Percentiles rank a stretch among this genome's conserved stretches.
Evolutionary conservation across 768 basidiomycete species (phyloP).

Genomic region (Tylopilus rubrobrunneus): DNA sequence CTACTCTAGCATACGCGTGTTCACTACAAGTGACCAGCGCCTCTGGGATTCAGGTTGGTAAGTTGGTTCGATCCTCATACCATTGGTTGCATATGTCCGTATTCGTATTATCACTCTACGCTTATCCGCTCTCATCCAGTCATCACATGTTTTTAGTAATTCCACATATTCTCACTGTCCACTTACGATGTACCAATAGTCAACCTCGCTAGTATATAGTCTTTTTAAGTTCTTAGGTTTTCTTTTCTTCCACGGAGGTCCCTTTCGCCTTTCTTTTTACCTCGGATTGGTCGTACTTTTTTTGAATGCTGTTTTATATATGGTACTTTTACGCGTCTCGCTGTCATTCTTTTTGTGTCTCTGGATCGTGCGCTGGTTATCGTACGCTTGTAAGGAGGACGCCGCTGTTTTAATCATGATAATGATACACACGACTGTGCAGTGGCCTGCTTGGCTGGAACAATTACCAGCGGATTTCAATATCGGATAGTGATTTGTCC

Average conservation of each 20-base stretch:
- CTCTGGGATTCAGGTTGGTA: conserved; percentile 10
- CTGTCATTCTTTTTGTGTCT: conserved; percentile 3
- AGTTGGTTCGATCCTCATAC: conserved; percentile 19
- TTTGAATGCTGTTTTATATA: conserved; percentile 6
- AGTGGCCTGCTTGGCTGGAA: too few relatives aligned
- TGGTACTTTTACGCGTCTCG: conserved; percentile 8
- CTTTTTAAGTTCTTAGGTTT: conserved; percentile 5
- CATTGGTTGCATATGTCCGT: conserved; percentile 17
- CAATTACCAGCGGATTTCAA: too few relatives aligned
- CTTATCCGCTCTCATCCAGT: conserved; percentile 19
- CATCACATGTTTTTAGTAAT: conserved; percentile 22
- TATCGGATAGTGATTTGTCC: too few relatives aligned
- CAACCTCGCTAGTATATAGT: conserved; percentile 28
- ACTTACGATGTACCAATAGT: conserved; percentile 35
- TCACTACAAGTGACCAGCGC: conserved; percentile 7
- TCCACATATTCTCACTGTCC: conserved; percentile 27
- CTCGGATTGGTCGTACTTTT: neutral
- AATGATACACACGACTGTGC: too few relatives aligned
- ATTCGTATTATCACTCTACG: conserved; percentile 3
- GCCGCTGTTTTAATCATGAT: conserved; percentile 5
- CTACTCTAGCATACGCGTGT: conserved; percentile 17
- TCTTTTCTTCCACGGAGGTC: neutral
- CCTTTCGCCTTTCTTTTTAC: neutral
- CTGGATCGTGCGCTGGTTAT: conserved; percentile 10
- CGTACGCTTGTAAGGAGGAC: conserved; percentile 3